Conservation (phyloP, 768 basidiomycete species). For the Cantharellus anzutake region DNA sequence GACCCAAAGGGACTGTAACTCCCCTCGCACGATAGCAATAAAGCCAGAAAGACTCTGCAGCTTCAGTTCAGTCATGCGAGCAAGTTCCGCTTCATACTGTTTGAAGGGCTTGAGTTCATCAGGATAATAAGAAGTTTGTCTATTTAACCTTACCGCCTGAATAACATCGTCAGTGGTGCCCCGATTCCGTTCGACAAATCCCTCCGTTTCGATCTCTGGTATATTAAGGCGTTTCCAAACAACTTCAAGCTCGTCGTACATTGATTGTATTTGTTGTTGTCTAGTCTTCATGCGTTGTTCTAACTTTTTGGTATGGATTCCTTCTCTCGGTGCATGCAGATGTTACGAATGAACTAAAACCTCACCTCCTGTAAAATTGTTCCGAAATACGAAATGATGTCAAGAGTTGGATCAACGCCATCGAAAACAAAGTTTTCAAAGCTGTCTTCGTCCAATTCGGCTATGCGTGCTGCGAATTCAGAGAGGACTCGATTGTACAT, state of each 20-base stretch:
- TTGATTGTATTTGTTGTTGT: conserved; percentile 44
- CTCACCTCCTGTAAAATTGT: conserved; percentile 26
- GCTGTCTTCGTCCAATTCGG: conserved; percentile 35
- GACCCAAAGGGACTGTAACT: conserved; percentile 70
- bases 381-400: conserved; percentile 55
- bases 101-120: background rate
- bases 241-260: conserved; percentile 85
- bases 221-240: conserved; percentile 82
- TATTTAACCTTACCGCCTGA: too few species aligned
- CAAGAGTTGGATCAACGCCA: conserved; percentile 57
- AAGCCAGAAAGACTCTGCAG: conserved; percentile 74
- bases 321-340: too few species aligned
- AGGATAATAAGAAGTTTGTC: too few species aligned
- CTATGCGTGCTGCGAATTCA: conserved; percentile 40
- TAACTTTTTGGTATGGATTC: too few species aligned
- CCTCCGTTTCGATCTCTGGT: conserved; percentile 61
- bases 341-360: background rate
- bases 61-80: conserved; percentile 78
- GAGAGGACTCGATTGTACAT: conserved; percentile 35
- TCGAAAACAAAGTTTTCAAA: conserved; percentile 38
- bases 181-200: conserved; percentile 69
- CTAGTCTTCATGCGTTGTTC: too few species aligned
- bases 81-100: conserved; percentile 45
- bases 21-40: conserved; percentile 58
- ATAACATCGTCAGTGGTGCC: conserved; percentile 67